A percentile compares a stretch with the other conserved stretches of the same genome.
Conservation (phyloP, 2,329 filamentous ascomycete species). For the Beauveria asiatica region DNA sequence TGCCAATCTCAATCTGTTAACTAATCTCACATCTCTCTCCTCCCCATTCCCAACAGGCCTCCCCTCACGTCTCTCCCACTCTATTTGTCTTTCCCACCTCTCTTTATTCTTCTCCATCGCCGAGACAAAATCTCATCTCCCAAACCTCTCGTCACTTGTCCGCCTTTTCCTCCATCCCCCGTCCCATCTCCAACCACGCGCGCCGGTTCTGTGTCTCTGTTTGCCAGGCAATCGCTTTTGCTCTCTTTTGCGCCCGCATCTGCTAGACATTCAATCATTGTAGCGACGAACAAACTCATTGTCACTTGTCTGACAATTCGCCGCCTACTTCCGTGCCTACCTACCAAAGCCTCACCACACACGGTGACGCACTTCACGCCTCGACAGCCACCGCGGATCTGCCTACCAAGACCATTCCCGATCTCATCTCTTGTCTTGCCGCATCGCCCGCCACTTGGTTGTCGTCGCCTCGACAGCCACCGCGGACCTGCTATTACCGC, state of each 20-base stretch:
- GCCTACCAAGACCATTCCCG: too few relatives aligned
- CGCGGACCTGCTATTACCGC: neutral
- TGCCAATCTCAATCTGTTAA: too few relatives aligned
- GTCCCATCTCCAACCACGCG: neutral
- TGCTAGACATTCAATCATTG: conserved; percentile 3
- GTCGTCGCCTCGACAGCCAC: neutral
- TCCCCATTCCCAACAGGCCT: neutral
- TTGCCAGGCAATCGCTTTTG: neutral
- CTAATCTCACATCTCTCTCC: neutral
- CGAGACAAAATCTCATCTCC: neutral
- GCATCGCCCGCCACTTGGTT: too few relatives aligned
- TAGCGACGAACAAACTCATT: conserved; percentile 1
- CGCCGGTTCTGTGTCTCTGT: neutral
- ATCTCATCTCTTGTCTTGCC: too few relatives aligned
- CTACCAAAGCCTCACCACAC: neutral
- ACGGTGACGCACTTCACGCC: neutral
- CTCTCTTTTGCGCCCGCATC: neutral
- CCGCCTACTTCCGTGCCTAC: too few relatives aligned
- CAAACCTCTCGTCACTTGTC: neutral
- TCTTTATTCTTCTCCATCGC: neutral
- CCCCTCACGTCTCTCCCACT: neutral
- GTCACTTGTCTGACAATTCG: conserved; percentile 1
- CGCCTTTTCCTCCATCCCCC: neutral
- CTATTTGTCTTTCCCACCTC: neutral
- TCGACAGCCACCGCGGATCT: too few relatives aligned